Percentiles rank a stretch among this genome's conserved stretches.
phyloP scores from a whole-genome alignment of 2,329 filamentous ascomycete species.

The Diatrype stigma region DNA sequence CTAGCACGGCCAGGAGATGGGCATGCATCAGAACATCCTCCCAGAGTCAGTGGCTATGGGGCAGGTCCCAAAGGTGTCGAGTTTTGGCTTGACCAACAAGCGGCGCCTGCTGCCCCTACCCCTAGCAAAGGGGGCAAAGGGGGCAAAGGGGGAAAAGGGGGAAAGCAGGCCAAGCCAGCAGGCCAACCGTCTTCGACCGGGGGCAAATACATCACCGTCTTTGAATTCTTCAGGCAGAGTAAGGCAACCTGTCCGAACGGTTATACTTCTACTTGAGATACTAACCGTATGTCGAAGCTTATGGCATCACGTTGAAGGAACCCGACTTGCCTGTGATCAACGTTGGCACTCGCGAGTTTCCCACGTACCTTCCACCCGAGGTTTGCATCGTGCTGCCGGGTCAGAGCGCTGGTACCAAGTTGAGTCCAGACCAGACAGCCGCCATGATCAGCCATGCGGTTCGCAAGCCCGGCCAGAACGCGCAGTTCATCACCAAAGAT shows the following conservation, averaged over 20 bases:
- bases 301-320: slow-evolving; percentile 32
- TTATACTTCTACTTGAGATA: neutral
- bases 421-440: slow-evolving; percentile 49
- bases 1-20: slow-evolving; percentile 34
- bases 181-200: slow-evolving; percentile 24
- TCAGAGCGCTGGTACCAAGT: slow-evolving; percentile 46
- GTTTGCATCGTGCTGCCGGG: slow-evolving; percentile 53
- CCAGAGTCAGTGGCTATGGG: slow-evolving; percentile 26
- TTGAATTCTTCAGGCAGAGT: slow-evolving; percentile 43
- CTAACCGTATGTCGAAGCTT: slow-evolving; percentile 17
- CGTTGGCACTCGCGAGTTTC: slow-evolving; percentile 48
- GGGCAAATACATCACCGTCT: slow-evolving; percentile 46
- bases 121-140: slow-evolving; percentile 8
- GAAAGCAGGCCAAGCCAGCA: slow-evolving; percentile 21
- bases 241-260: slow-evolving; percentile 13
- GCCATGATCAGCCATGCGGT: slow-evolving; percentile 61
- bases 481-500: slow-evolving; percentile 46
- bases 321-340: slow-evolving; percentile 51
- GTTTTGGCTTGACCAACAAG: slow-evolving; percentile 44
- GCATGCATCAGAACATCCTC: slow-evolving; percentile 18
- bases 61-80: slow-evolving; percentile 49
- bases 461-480: slow-evolving; percentile 51
- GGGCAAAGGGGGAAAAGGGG: slow-evolving; percentile 27
- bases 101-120: no score
- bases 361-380: slow-evolving; percentile 56